Evolutionary conservation across 176 grass and related monocot genomes (phyloP), one percentile per base, ranked within the genome.

Genomic region (Bolboschoenus planiculmis): DNA sequence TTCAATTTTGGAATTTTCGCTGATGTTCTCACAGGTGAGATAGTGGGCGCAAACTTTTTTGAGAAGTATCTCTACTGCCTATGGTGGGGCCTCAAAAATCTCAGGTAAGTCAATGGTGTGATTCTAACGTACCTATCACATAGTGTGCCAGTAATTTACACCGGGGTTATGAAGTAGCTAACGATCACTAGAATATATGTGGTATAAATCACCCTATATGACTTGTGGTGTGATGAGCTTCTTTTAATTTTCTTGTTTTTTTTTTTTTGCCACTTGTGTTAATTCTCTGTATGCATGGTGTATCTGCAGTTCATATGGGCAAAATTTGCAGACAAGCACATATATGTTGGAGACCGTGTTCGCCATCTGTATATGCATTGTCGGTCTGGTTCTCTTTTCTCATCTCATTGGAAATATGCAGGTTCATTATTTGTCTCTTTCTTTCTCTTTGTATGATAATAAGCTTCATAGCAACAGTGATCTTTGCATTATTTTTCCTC

Each of bases 401-500:
- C 92, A 95, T 93, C 92, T 98, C 72, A 98, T 98, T 61, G 95
- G 95, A 77, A 98, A 98, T 91, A 98, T 98, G 92, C 91, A 97
- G 94, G 94, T 97, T 85, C 21, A 27, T 72, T 50, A 43, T 60
- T 16, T 61, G 54, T 62, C 15, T 80, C 35, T 60, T 43, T 80
- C 2, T 39, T 9, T 55, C 33, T 80, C 23, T 80, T 57, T 51
- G 26, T 18, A 51, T 51, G 4, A 31, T 76, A 76, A 76, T 31
- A 3, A 76, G 11, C 26, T 50, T 76, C 44, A 30, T 26, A 76
- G 44, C 16, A 33, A 2, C 31, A 43, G 46, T 75, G 43, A 76
- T 18, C 23, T 74, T 70, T 42, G 44, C 31, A 61, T 20, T 81
- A 16, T 27, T 50, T 33, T 27, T 56, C 43, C 37, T 68, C 39